These are phyloP conservation scores for Tagetes patula DNA, from an alignment of 129 eudicot genomes.

Conservation along the genomic window DNA sequence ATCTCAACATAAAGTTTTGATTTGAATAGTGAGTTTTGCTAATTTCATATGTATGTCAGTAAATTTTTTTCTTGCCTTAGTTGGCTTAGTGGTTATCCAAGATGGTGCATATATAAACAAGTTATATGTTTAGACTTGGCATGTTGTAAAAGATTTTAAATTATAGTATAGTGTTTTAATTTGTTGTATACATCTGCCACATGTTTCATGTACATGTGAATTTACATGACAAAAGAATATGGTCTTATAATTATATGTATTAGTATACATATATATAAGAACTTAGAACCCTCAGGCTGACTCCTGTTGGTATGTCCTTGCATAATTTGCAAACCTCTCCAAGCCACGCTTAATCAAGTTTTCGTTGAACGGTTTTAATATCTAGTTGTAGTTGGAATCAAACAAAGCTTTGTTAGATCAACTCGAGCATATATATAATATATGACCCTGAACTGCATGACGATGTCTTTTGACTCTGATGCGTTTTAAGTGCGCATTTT, in stretches of 20 bases:
- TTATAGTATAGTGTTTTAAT: not conserved
- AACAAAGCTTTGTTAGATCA: not conserved
- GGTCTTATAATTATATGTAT: not conserved
- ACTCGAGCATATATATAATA: not conserved
- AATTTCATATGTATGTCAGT: no score
- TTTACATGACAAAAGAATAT: not conserved
- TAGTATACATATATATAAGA: not conserved
- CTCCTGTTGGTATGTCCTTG: conserved; percentile 52
- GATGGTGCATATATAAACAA: not conserved
- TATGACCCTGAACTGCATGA: not conserved
- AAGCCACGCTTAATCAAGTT: conserved; percentile 63
- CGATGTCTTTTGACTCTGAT: no score
- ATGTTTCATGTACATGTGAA: not conserved
- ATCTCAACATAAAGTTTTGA: no score
- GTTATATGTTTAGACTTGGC: not conserved
- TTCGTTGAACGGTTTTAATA: conserved; percentile 77
- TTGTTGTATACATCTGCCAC: not conserved
- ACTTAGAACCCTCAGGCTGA: conserved; percentile 23
- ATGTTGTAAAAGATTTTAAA: not conserved
- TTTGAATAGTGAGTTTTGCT: no score
- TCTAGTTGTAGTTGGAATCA: conserved; percentile 40
- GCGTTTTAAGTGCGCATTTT: no score
- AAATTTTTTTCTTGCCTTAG: no score
- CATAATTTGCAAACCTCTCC: conserved; percentile 76
- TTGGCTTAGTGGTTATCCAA: not conserved